Conservation (phyloP, 2,329 filamentous ascomycete genomes). For the Lithohypha guttulata region DNA sequence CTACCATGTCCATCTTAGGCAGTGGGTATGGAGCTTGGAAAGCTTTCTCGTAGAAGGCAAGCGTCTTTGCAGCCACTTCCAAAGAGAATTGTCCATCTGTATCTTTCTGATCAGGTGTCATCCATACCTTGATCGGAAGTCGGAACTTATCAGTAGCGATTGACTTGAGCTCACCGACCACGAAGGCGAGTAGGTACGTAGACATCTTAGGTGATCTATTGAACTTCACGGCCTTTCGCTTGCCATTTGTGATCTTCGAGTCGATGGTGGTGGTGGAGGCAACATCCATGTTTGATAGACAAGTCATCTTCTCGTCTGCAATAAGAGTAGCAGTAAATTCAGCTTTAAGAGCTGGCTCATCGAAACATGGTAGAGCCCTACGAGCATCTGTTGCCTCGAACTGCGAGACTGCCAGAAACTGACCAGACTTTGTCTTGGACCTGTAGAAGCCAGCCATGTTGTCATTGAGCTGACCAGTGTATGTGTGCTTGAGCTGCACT, state of each 20-base stretch:
- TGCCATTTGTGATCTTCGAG: slow-evolving; percentile 49
- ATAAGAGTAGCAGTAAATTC: slow-evolving; percentile 84
- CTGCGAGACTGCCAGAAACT: slow-evolving; percentile 79
- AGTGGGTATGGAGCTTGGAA: slow-evolving; percentile 80
- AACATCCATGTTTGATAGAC: slow-evolving; percentile 94
- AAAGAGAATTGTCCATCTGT: slow-evolving; percentile 86
- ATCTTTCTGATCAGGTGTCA: slow-evolving; percentile 78
- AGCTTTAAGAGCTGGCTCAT: slow-evolving; percentile 88
- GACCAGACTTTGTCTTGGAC: slow-evolving; percentile 73
- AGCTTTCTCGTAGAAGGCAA: slow-evolving; percentile 90
- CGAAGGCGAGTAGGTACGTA: slow-evolving; percentile 87
- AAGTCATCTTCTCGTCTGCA: slow-evolving; percentile 81
- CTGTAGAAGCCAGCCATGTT: slow-evolving; percentile 98
- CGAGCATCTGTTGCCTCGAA: slow-evolving; percentile 95
- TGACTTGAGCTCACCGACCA: slow-evolving; percentile 86
- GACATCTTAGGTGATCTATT: slow-evolving; percentile 91
- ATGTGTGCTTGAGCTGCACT: slow-evolving; percentile 66
- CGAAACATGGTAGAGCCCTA: slow-evolving; percentile 89
- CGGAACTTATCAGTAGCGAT: slow-evolving; percentile 88
- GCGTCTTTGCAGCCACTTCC: slow-evolving; percentile 75
- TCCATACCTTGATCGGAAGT: slow-evolving; percentile 86
- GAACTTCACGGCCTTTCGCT: slow-evolving; percentile 82
- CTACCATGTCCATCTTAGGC: slow-evolving; percentile 94
- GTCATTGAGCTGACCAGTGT: slow-evolving; percentile 72
- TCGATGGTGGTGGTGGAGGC: slow-evolving; percentile 64